phyloP scores from a whole-genome alignment of 2,329 filamentous ascomycete genomes.

The Pyrenophora teres region DNA sequence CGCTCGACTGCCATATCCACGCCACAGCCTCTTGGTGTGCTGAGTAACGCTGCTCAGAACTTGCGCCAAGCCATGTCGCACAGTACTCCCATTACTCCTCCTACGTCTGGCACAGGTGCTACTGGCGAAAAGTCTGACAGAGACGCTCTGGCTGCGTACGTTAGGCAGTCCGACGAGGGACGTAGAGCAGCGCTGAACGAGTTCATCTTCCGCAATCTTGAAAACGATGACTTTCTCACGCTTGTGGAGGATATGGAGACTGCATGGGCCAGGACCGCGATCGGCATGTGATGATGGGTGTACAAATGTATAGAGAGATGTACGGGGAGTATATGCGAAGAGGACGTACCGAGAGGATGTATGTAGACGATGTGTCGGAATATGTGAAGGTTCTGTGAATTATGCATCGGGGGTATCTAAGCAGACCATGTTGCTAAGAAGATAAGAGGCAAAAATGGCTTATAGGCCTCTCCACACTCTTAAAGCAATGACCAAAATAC shows the following conservation, averaged over 20 bases:
- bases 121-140: background rate
- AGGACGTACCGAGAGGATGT: background rate
- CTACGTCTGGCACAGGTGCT: background rate
- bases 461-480: background rate
- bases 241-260: constrained; percentile 57
- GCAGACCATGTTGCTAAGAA: too few species aligned
- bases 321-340: background rate
- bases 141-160: constrained; percentile 40
- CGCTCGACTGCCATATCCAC: constrained; percentile 20
- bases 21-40: constrained; percentile 26
- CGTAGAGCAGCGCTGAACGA: constrained; percentile 53
- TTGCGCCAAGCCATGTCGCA: constrained; percentile 1
- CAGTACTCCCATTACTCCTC: constrained; percentile 8
- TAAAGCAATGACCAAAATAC: background rate
- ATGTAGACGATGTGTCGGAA: background rate
- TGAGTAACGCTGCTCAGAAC: constrained; percentile 12
- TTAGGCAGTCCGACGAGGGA: constrained; percentile 47
- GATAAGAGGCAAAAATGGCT: too few species aligned
- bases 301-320: background rate
- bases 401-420: too few species aligned
- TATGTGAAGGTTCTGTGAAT: background rate
- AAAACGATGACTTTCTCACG: constrained; percentile 55
- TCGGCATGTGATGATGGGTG: constrained; percentile 20
- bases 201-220: constrained; percentile 57
- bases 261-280: constrained; percentile 50